Conservation (phyloP, 208 protist species). For the Crithidia brevicula region DNA sequence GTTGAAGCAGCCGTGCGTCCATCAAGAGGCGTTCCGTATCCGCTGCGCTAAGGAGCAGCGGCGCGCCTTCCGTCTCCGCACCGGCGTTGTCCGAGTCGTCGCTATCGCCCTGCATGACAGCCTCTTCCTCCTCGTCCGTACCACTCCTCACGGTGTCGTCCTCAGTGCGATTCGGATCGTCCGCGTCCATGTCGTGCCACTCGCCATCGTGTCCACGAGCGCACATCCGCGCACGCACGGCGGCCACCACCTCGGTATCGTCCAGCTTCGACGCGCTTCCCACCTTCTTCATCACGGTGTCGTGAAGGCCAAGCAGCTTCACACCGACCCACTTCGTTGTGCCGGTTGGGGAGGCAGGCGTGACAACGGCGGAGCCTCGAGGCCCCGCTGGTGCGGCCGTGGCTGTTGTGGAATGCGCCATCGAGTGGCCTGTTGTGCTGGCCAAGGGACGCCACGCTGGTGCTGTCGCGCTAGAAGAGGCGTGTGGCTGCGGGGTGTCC, state of each 20-base stretch:
- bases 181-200: background rate
- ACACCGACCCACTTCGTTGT: constrained; percentile 15
- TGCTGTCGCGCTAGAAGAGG: too few relatives aligned
- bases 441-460: too few relatives aligned
- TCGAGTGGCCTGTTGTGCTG: too few relatives aligned
- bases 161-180: background rate
- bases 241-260: constrained; percentile 4
- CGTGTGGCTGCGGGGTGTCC: background rate
- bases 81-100: background rate
- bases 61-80: constrained; percentile 3
- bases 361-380: background rate
- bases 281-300: constrained; percentile 6
- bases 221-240: constrained; percentile 8
- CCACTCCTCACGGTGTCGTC: background rate
- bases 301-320: constrained; percentile 5
- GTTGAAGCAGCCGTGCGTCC: constrained; percentile 29
- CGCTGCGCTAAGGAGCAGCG: constrained; percentile 31
- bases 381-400: background rate
- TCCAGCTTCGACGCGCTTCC: background rate
- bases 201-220: background rate
- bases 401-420: too few relatives aligned
- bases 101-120: background rate
- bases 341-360: background rate
- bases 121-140: background rate
- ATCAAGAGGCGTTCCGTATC: constrained; percentile 40